Percentiles rank a stretch among this genome's conserved stretches.
Conservation (phyloP, 2,329 filamentous ascomycete species). For the Microcera coccophila region DNA sequence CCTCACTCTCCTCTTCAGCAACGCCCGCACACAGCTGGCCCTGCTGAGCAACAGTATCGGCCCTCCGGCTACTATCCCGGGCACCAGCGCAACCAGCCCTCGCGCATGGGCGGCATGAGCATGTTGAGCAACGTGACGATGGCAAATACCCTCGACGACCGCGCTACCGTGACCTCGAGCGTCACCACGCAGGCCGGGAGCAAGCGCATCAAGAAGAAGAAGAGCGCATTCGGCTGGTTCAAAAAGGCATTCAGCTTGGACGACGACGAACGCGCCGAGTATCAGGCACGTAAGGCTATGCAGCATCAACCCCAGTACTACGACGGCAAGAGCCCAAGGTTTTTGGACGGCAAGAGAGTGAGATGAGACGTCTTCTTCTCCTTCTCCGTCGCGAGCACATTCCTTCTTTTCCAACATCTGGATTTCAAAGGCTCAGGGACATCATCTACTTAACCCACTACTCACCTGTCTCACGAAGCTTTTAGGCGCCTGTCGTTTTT, state of each 20-base stretch:
- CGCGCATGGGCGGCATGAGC: constrained; percentile 52
- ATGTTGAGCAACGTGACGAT: constrained; percentile 54
- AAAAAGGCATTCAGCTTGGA: constrained; percentile 65
- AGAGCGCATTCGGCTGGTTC: constrained; percentile 64
- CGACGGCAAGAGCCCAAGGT: constrained; percentile 48
- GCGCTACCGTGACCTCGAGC: constrained; percentile 25
- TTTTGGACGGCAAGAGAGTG: constrained; percentile 53
- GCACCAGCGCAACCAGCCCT: constrained; percentile 48
- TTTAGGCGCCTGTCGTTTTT: constrained; percentile 13
- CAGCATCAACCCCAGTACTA: constrained; percentile 47
- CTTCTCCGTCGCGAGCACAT: not conserved
- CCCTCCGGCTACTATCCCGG: constrained; percentile 33
- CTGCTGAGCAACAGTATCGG: constrained; percentile 24
- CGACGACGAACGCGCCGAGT: constrained; percentile 58
- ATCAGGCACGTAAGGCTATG: constrained; percentile 52
- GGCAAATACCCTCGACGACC: constrained; percentile 41
- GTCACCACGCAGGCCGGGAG: constrained; percentile 29
- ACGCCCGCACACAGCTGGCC: constrained; percentile 51
- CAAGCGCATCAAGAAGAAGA: constrained; percentile 59
- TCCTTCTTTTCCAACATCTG: not conserved
- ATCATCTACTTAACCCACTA: constrained; percentile 2
- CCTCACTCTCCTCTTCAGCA: constrained; percentile 62
- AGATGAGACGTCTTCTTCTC: constrained; percentile 20
- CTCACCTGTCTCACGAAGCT: not conserved
- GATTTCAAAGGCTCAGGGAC: not conserved